Conservation (phyloP, 2,329 filamentous ascomycete species). For the Penicillium aurantiogriseum region DNA sequence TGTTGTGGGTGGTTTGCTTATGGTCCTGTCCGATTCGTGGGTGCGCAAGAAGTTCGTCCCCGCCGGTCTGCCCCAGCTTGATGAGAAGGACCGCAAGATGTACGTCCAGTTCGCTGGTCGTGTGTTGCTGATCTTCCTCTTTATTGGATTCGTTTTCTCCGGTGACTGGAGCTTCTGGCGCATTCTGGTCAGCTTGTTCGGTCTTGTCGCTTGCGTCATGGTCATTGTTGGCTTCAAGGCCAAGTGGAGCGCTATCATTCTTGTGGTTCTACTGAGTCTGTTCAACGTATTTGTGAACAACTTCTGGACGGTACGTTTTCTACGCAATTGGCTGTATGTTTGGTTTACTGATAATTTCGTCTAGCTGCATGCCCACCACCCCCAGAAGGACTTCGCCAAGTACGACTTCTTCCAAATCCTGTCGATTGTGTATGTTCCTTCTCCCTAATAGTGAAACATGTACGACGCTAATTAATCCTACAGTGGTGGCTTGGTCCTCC, state of each 20-base stretch:
- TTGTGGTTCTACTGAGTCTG: slow-evolving; percentile 90
- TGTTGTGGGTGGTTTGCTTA: slow-evolving; percentile 92
- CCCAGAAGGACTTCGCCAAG: slow-evolving; percentile 99
- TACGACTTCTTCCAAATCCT: slow-evolving; percentile 99
- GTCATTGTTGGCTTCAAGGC: slow-evolving; percentile 99
- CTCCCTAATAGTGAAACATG: background rate
- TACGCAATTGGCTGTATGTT: background rate
- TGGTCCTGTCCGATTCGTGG: slow-evolving; percentile 98
- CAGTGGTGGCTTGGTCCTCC: slow-evolving; percentile 83
- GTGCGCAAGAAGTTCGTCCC: slow-evolving; percentile 97
- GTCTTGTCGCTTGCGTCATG: slow-evolving; percentile 92
- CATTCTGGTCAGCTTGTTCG: slow-evolving; percentile 77
- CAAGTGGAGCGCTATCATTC: slow-evolving; percentile 94
- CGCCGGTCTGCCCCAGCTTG: slow-evolving; percentile 85
- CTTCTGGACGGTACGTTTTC: slow-evolving; percentile 93
- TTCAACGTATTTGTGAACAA: slow-evolving; percentile 99
- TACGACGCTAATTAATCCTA: slow-evolving; percentile 2
- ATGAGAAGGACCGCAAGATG: slow-evolving; percentile 99
- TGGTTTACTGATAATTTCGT: slow-evolving; percentile 18
- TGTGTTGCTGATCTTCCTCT: slow-evolving; percentile 95
- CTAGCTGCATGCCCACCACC: slow-evolving; percentile 93
- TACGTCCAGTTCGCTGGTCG: slow-evolving; percentile 98
- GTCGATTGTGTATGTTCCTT: slow-evolving; percentile 74
- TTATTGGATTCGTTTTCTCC: slow-evolving; percentile 93
- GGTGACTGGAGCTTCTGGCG: slow-evolving; percentile 90